phyloP scores from a whole-genome alignment of 2,329 filamentous ascomycete species.

The Alternaria sp. region DNA sequence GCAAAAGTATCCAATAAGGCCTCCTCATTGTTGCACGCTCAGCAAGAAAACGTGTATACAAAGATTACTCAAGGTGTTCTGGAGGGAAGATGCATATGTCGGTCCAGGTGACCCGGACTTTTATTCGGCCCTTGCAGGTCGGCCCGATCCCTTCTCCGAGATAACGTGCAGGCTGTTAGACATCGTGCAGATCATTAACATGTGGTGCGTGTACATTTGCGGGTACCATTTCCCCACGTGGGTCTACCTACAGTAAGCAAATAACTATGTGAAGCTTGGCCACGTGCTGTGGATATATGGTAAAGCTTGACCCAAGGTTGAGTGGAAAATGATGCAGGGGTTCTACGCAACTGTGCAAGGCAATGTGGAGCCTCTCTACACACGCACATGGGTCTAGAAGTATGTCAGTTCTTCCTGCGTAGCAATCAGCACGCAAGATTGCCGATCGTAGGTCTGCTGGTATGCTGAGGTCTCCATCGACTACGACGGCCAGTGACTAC shows the following conservation, averaged over 20 bases:
- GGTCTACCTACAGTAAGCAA: background rate
- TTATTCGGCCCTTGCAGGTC: slow-evolving; percentile 10
- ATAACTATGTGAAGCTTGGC: background rate
- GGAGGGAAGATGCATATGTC: background rate
- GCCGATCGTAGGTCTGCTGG: background rate
- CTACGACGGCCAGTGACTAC: background rate
- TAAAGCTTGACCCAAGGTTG: background rate
- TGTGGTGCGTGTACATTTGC: background rate
- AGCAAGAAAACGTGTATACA: background rate
- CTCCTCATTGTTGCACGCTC: background rate
- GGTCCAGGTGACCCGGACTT: background rate
- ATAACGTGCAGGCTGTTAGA: background rate
- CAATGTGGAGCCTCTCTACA: background rate
- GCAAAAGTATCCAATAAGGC: background rate
- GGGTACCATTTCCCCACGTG: background rate
- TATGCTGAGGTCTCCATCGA: background rate
- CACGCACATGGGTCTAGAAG: background rate
- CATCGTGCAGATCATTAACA: background rate
- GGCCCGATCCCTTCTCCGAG: slow-evolving; percentile 2
- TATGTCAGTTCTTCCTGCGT: background rate
- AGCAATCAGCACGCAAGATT: background rate
- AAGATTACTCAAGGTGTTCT: background rate
- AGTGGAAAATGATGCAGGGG: background rate
- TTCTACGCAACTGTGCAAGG: background rate
- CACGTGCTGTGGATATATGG: slow-evolving; percentile 2